Base-by-base conservation (phyloP, 208 protist species). In the Trypanosoma lewisi region DNA sequence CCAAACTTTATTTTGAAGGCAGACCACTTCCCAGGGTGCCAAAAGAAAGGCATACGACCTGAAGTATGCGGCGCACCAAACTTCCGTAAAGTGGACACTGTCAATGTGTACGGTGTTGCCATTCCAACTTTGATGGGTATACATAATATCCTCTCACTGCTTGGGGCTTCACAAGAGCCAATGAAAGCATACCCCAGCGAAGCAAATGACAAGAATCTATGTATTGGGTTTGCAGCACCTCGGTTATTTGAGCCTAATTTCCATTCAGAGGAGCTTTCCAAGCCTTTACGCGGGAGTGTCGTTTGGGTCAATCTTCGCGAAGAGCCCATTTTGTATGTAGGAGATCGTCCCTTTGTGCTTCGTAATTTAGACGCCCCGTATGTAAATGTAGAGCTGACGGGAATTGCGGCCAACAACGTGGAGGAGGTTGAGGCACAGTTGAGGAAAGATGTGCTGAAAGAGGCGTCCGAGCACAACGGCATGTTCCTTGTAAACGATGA, bases 281-380 rank as follows among this genome's bases (percentile, higher is more conserved):
- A 71, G 49, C 89, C 89, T 19, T 73, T 95, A 54, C 85, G 82
- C 16, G 89, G 89, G 11, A 82, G 74, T 37, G 85, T 91, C n/a
- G 81, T 95, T 59, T 95, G 89, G 89, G 79, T 95, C 21, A 95
- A 95, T 64, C 65, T 95, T 57, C 83, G 89, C 33, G 89, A 95
- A 63, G 85, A 95, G 71, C 89, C 89, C 11, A 86, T 95, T 53
- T 67, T 95, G 31, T 95, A 95, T 70, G 83, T 95, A 12, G 89
- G 89, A 30, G 89, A 95, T 67, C 74, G 78, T 11, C 89, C 89
- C 9, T 95, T 85, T 55, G 89, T 95, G 39, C 89, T 95, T 39
- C 83, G 89, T 36, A 84, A 95, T 56, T 64, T 95, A 6, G 83
- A 80, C n/a, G 70, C 79, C 14, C 89, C 89, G 36, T 95, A 95